phyloP scores from a whole-genome alignment of 352 stramenopile species.

The Pythium aristosporum region DNA sequence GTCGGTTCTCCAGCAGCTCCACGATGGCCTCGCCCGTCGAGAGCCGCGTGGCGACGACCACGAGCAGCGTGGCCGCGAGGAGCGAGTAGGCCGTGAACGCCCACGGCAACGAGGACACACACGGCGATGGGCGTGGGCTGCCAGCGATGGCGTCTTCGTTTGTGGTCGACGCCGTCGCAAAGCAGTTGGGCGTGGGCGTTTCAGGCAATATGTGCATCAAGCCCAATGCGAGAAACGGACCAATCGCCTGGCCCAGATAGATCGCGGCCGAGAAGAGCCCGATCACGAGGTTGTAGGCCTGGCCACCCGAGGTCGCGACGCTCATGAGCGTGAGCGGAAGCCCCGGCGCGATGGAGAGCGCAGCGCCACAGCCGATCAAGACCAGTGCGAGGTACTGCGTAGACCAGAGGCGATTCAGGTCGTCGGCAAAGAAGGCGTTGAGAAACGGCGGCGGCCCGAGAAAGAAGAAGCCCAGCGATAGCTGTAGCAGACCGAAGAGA shows the following conservation, averaged over 20 bases:
- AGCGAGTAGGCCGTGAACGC: slow-evolving; percentile 57
- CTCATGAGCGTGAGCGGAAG: slow-evolving; percentile 62
- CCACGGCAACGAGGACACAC: slow-evolving; percentile 59
- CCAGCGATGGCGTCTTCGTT: slow-evolving; percentile 14
- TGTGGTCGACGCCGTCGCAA: slow-evolving; percentile 1
- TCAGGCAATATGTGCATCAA: slow-evolving; percentile 50
- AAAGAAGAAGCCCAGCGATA: slow-evolving; percentile 55
- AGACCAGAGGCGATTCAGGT: slow-evolving; percentile 43
- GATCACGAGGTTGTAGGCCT: slow-evolving; percentile 63
- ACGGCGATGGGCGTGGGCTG: slow-evolving; percentile 24
- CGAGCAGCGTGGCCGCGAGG: slow-evolving; percentile 33
- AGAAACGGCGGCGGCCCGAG: slow-evolving; percentile 61
- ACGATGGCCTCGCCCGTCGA: slow-evolving; percentile 34
- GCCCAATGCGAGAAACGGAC: slow-evolving; percentile 51
- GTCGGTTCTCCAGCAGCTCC: slow-evolving; percentile 37
- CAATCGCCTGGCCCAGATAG: slow-evolving; percentile 64
- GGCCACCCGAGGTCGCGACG: slow-evolving; percentile 33
- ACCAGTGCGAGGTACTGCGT: slow-evolving; percentile 53
- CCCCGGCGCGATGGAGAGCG: slow-evolving; percentile 56
- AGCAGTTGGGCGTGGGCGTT: slow-evolving; percentile 44
- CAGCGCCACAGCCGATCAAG: slow-evolving; percentile 54
- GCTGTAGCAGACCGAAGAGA: slow-evolving; percentile 46
- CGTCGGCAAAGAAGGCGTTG: slow-evolving; percentile 32
- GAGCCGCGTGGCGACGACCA: slow-evolving; percentile 34
- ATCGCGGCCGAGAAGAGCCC: slow-evolving; percentile 67